Conservation (phyloP, 805 yeast genomes). For the Soucietia sequanensis region DNA sequence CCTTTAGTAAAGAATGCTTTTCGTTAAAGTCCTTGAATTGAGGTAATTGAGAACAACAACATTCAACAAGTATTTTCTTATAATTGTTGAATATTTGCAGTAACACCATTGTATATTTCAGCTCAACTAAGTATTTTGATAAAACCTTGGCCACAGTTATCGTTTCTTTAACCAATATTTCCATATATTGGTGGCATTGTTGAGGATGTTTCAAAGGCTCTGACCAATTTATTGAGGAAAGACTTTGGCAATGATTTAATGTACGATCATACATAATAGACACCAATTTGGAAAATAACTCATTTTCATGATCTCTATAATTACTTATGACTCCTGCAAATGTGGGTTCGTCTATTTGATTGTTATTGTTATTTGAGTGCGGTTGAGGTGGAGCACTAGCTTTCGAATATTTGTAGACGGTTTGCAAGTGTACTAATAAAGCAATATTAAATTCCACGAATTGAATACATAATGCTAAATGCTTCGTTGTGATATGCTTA, state of each 20-base stretch:
- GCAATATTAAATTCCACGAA: constrained; percentile 47
- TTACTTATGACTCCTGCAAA: constrained; percentile 32
- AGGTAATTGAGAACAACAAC: constrained; percentile 47
- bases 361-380: constrained; percentile 5
- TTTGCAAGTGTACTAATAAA: constrained; percentile 33
- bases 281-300: constrained; percentile 62
- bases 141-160: constrained; percentile 61
- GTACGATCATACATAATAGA: constrained; percentile 70
- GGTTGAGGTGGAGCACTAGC: constrained; percentile 2
- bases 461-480: constrained; percentile 66
- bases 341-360: constrained; percentile 24
- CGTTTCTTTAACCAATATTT: constrained; percentile 62
- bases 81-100: constrained; percentile 57
- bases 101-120: constrained; percentile 44
- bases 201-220: constrained; percentile 39
- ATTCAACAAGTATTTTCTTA: constrained; percentile 52
- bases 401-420: constrained; percentile 9
- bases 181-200: constrained; percentile 64
- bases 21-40: constrained; percentile 50
- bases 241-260: constrained; percentile 45
- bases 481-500: constrained; percentile 71
- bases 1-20: constrained; percentile 54
- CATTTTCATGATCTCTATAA: constrained; percentile 60
- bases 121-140: constrained; percentile 53
- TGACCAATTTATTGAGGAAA: constrained; percentile 51